Conservation (phyloP, 2,329 filamentous ascomycete genomes). For the Coleophoma eucalyptorum region DNA sequence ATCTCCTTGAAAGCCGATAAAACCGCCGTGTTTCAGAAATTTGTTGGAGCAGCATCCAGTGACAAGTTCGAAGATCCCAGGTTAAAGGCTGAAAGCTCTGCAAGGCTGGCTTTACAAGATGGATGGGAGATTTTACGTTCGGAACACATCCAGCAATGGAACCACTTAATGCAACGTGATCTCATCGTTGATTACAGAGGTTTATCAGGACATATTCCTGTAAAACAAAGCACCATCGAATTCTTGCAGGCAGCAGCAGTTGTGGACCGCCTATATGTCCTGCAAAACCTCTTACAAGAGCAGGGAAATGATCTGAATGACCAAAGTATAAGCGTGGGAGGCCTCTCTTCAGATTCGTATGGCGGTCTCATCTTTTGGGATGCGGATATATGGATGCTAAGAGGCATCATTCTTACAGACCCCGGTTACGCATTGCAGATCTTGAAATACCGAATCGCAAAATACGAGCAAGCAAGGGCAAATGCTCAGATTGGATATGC, state of each 20-base stretch:
- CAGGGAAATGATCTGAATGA: slow-evolving; percentile 48
- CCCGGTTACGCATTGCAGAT: slow-evolving; percentile 59
- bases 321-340: slow-evolving; percentile 60
- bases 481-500: slow-evolving; percentile 13
- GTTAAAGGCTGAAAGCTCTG: slow-evolving; percentile 32
- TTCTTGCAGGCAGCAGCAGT: slow-evolving; percentile 40
- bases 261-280: slow-evolving; percentile 43
- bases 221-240: slow-evolving; percentile 1
- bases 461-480: slow-evolving; percentile 31
- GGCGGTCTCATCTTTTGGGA: slow-evolving; percentile 43
- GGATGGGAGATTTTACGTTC: slow-evolving; percentile 6
- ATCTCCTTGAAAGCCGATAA: slow-evolving; percentile 45
- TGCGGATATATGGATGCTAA: slow-evolving; percentile 27
- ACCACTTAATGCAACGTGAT: slow-evolving; percentile 24
- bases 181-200: slow-evolving; percentile 45
- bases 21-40: slow-evolving; percentile 54
- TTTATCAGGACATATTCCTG: slow-evolving; percentile 36
- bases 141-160: slow-evolving; percentile 10
- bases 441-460: slow-evolving; percentile 54
- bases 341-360: slow-evolving; percentile 61
- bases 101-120: slow-evolving; percentile 25
- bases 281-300: slow-evolving; percentile 39
- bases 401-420: slow-evolving; percentile 55
- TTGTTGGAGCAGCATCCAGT: slow-evolving; percentile 56
- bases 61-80: slow-evolving; percentile 56